Percentiles rank a stretch among this genome's conserved stretches.
Conservation (phyloP, 768 basidiomycete genomes). For the Tylopilus balloui region DNA sequence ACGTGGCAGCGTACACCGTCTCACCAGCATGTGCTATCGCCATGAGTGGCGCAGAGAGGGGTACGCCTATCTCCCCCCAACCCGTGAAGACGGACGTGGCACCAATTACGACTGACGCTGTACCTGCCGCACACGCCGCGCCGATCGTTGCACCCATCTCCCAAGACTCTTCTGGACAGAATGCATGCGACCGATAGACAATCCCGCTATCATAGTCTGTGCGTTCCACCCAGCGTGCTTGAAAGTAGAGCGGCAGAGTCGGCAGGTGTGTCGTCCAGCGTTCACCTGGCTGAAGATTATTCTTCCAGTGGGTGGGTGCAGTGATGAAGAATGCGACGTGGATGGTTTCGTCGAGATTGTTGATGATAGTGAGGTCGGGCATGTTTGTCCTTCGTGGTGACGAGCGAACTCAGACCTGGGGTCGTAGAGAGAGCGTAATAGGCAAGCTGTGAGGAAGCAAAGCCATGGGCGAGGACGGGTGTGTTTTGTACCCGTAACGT, state of each 20-base stretch:
- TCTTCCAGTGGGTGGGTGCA: conserved; percentile 11
- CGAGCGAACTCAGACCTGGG: not conserved
- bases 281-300: conserved; percentile 16
- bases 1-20: not conserved
- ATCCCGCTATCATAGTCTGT: conserved; percentile 8
- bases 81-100: not conserved
- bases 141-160: conserved; percentile 18
- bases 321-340: conserved; percentile 21
- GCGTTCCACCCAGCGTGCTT: conserved; percentile 14
- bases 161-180: conserved; percentile 17
- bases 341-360: conserved; percentile 17
- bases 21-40: conserved; percentile 10
- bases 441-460: not conserved
- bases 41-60: conserved; percentile 12
- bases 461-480: too few species aligned
- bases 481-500: not conserved
- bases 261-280: conserved; percentile 14
- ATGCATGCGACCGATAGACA: conserved; percentile 8
- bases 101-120: conserved; percentile 18
- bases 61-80: not conserved
- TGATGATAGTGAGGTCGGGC: conserved; percentile 14
- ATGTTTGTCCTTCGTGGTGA: not conserved
- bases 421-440: not conserved
- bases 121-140: conserved; percentile 15
- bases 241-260: conserved; percentile 8